phyloP scores from a whole-genome alignment of 371 early-diverging fungal genomes.

The Funneliformis caledonium region DNA sequence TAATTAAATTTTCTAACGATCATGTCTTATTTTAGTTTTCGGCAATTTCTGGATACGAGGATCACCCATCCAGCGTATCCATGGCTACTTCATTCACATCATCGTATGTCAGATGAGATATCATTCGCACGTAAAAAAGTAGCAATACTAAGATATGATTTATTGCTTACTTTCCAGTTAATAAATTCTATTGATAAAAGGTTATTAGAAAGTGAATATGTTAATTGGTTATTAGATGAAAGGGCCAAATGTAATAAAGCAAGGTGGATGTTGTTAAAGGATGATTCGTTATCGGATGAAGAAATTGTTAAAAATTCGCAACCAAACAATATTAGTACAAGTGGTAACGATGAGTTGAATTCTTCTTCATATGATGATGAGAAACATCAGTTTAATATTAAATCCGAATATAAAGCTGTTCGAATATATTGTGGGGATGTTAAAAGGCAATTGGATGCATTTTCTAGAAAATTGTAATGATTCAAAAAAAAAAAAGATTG shows the following conservation, averaged over 20 bases:
- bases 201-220: conserved; percentile 21
- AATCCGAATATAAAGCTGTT: background rate
- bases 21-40: conserved; percentile 4
- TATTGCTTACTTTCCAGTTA: conserved; percentile 10
- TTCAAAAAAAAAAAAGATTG: too few species aligned
- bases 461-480: background rate
- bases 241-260: conserved; percentile 22
- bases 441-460: background rate
- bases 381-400: background rate
- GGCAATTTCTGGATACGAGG: conserved; percentile 19
- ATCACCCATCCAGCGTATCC: conserved; percentile 13
- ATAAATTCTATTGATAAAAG: conserved; percentile 24
- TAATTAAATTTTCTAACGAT: background rate
- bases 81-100: conserved; percentile 23
- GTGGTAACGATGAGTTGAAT: background rate
- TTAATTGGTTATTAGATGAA: conserved; percentile 33
- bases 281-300: background rate
- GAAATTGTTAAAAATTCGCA: background rate
- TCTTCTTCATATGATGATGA: background rate
- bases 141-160: conserved; percentile 25
- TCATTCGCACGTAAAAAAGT: conserved; percentile 4
- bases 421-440: conserved; percentile 1
- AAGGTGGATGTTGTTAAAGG: conserved; percentile 27
- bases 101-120: conserved; percentile 23
- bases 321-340: background rate